Conservation (phyloP, 2,329 filamentous ascomycete genomes). For the Magnaporthiopsis rhizophila region DNA sequence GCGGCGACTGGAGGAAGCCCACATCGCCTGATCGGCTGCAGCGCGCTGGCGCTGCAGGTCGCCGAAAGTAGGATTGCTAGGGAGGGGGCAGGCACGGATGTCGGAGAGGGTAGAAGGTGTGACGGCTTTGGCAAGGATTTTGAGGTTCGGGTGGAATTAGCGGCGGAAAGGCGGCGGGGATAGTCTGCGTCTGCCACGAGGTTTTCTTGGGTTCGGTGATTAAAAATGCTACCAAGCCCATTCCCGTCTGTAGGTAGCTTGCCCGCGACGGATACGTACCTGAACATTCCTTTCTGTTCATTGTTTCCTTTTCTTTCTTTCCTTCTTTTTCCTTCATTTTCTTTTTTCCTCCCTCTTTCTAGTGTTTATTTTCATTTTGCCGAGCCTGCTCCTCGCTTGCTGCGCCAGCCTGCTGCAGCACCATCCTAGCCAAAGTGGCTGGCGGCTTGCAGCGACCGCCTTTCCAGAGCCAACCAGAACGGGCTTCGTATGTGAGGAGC, state of each 20-base stretch:
- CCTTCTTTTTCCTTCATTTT: background rate
- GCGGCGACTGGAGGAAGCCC: background rate
- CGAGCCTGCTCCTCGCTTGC: background rate
- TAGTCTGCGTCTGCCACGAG: too few species aligned
- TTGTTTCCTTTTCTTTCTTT: background rate
- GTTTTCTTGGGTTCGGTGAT: too few species aligned
- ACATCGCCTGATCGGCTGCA: conserved; percentile 3
- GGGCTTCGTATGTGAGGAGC: background rate
- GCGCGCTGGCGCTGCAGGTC: conserved; percentile 2
- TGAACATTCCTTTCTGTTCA: background rate
- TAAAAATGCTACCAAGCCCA: too few species aligned
- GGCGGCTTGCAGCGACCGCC: background rate
- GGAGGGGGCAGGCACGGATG: background rate
- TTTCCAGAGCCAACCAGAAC: background rate
- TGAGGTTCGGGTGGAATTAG: too few species aligned
- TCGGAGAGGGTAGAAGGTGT: too few species aligned
- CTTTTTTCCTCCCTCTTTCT: background rate
- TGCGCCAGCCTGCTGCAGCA: background rate
- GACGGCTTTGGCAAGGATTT: background rate
- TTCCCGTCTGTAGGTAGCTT: background rate
- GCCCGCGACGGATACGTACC: background rate
- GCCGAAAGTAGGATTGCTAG: background rate
- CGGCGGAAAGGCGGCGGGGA: too few species aligned
- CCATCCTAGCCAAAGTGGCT: background rate
- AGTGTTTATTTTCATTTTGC: too few species aligned